Conservation (phyloP, 371 early-diverging fungal genomes). For the Lichtheimia ornata region DNA sequence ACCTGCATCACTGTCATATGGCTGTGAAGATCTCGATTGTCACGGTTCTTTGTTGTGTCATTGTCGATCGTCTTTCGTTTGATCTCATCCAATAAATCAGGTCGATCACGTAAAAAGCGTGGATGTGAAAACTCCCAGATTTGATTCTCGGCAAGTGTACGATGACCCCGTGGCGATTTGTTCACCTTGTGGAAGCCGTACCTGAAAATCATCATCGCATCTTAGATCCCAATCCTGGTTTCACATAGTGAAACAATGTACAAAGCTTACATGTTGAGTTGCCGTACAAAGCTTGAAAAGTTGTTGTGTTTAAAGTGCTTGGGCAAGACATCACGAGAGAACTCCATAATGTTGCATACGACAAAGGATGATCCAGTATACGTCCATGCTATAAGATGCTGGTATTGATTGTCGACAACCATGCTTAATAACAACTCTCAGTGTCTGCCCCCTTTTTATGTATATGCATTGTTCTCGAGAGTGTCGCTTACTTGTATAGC, state of each 20-base stretch:
- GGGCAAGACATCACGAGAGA: conserved; percentile 81
- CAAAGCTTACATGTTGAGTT: conserved; percentile 81
- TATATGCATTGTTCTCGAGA: background rate
- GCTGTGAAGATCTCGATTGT: conserved; percentile 71
- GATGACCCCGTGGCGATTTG: conserved; percentile 73
- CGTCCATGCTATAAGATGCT: conserved; percentile 83
- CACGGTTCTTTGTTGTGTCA: conserved; percentile 68
- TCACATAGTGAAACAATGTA: conserved; percentile 1
- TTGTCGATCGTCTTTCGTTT: conserved; percentile 74
- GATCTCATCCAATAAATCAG: conserved; percentile 58
- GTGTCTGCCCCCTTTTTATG: background rate
- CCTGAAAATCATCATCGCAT: conserved; percentile 27
- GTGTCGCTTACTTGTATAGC: conserved; percentile 20
- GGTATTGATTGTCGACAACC: conserved; percentile 78
- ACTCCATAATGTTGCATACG: conserved; percentile 88
- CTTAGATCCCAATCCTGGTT: background rate
- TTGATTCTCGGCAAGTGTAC: conserved; percentile 76
- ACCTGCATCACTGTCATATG: conserved; percentile 77
- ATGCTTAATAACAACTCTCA: conserved; percentile 49
- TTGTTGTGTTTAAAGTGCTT: conserved; percentile 86
- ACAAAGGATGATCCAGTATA: conserved; percentile 86
- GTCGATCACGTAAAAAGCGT: conserved; percentile 55
- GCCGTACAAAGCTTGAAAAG: conserved; percentile 85
- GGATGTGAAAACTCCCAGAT: conserved; percentile 67
- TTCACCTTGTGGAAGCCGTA: conserved; percentile 77